These are phyloP conservation scores for Sarocladiaceae sp. DNA, from an alignment of 2,329 filamentous ascomycete species.

Conservation along the genomic window DNA sequence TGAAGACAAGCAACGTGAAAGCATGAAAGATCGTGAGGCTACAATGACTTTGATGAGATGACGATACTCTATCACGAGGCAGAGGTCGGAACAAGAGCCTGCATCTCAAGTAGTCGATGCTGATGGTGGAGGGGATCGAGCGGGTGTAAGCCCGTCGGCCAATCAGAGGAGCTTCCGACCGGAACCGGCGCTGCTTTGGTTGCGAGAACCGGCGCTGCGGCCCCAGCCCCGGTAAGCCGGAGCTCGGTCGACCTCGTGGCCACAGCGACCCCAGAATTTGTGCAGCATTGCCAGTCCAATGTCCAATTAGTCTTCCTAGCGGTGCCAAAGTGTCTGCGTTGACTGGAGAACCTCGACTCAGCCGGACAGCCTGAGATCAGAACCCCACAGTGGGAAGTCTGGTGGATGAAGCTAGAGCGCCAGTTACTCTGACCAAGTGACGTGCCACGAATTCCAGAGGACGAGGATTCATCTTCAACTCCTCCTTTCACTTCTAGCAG, in stretches of 20 bases:
- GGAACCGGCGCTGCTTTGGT: conserved; percentile 13
- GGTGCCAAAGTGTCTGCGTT: too few relatives aligned
- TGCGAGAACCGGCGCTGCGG: neutral
- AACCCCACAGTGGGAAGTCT: neutral
- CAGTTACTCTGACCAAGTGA: too few relatives aligned
- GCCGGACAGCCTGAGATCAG: neutral
- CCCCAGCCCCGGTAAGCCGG: neutral
- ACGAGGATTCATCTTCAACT: too few relatives aligned
- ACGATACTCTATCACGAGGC: too few relatives aligned
- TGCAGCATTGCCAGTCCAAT: too few relatives aligned
- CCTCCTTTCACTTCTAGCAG: too few relatives aligned
- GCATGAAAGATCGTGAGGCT: too few relatives aligned
- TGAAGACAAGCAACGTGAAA: conserved; percentile 18
- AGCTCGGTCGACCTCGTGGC: neutral
- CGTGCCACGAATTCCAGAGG: neutral
- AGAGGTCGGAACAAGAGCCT: neutral
- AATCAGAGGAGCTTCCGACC: conserved; percentile 18
- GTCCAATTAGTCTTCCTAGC: too few relatives aligned
- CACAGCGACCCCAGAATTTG: neutral
- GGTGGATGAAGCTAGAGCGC: neutral
- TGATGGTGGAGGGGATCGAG: neutral
- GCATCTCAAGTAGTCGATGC: neutral
- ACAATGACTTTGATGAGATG: too few relatives aligned
- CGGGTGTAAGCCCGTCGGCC: conserved; percentile 9
- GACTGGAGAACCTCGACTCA: neutral